These are phyloP conservation scores for Eucalyptus tenuipes DNA, from an alignment of 345 rosid genomes.

Conservation along the genomic window DNA sequence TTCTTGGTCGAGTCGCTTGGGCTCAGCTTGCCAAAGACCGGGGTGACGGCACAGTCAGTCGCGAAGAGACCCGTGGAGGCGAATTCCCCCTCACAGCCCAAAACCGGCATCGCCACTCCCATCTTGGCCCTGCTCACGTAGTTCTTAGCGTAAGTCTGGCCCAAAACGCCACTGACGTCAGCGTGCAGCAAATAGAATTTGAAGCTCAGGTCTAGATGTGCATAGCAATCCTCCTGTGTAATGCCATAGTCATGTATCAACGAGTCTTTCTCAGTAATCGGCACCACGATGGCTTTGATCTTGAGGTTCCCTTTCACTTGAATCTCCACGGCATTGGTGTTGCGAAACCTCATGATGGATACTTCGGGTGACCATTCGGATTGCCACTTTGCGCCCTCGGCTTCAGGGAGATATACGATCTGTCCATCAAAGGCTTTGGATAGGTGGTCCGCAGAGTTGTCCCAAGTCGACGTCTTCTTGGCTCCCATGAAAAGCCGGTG, in stretches of 20 bases:
- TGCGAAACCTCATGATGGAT: constrained; percentile 18
- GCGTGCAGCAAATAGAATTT: constrained; percentile 34
- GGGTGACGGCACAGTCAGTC: constrained; percentile 18
- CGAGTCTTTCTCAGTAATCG: constrained; percentile 43
- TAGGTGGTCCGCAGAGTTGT: constrained; percentile 1
- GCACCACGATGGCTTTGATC: constrained; percentile 40
- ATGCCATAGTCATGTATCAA: constrained; percentile 46
- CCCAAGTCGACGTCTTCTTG: constrained; percentile 4
- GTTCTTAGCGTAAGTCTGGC: constrained; percentile 38
- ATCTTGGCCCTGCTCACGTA: constrained; percentile 36
- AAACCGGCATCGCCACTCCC: constrained; percentile 41
- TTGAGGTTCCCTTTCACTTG: constrained; percentile 28
- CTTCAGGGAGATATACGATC: neutral
- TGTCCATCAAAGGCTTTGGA: constrained; percentile 2
- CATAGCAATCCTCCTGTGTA: constrained; percentile 33
- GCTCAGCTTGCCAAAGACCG: neutral
- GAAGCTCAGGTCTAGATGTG: constrained; percentile 53
- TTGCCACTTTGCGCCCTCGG: constrained; percentile 10
- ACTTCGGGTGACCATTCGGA: neutral
- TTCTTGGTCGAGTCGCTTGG: neutral
- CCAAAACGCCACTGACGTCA: constrained; percentile 36
- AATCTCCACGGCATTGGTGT: constrained; percentile 17
- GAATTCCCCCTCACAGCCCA: constrained; percentile 41
- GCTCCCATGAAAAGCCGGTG: constrained; percentile 1
- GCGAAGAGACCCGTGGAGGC: constrained; percentile 23